Percentiles rank a stretch among this genome's conserved stretches.
Conservation (phyloP, 352 stramenopile genomes). For the Phytopythium mirpurense region DNA sequence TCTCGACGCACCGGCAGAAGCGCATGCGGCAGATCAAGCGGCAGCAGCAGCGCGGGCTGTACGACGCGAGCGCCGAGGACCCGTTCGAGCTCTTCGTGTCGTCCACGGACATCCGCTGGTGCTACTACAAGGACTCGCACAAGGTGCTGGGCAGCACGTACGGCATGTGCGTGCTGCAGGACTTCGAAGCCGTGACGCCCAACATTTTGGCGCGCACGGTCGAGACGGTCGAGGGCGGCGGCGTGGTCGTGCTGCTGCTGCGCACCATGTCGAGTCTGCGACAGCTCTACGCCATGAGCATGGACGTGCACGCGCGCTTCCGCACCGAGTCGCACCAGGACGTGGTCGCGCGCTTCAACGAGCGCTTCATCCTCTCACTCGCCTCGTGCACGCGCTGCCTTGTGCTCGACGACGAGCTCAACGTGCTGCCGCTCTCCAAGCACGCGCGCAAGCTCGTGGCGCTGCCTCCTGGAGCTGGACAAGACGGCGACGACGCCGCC, state of each 20-base stretch:
- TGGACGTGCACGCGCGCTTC: constrained; percentile 93
- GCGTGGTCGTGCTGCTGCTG: constrained; percentile 96
- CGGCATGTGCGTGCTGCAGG: constrained; percentile 98
- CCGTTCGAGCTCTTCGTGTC: constrained; percentile 99
- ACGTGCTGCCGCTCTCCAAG: constrained; percentile 96
- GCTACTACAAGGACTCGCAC: constrained; percentile 99
- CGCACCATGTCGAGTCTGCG: constrained; percentile 97
- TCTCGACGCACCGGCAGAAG: constrained; percentile 96
- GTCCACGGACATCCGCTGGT: constrained; percentile 98
- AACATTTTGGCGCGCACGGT: constrained; percentile 99
- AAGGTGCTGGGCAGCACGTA: constrained; percentile 98
- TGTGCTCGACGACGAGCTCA: constrained; percentile 99
- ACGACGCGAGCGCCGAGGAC: constrained; percentile 91
- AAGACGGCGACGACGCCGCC: constrained; percentile 51
- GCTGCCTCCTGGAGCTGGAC: constrained; percentile 51
- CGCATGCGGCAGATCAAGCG: constrained; percentile 95
- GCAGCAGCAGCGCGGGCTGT: constrained; percentile 90
- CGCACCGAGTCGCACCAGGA: constrained; percentile 92
- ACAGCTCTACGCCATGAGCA: constrained; percentile 99
- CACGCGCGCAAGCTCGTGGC: constrained; percentile 89
- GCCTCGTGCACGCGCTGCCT: constrained; percentile 93
- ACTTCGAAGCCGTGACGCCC: constrained; percentile 98
- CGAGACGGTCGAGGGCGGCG: constrained; percentile 98
- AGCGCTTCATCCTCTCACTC: constrained; percentile 99
- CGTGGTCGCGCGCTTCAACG: constrained; percentile 98